Conservation (phyloP, 2,329 filamentous ascomycete species). For the Aspergillus tubingensis region DNA sequence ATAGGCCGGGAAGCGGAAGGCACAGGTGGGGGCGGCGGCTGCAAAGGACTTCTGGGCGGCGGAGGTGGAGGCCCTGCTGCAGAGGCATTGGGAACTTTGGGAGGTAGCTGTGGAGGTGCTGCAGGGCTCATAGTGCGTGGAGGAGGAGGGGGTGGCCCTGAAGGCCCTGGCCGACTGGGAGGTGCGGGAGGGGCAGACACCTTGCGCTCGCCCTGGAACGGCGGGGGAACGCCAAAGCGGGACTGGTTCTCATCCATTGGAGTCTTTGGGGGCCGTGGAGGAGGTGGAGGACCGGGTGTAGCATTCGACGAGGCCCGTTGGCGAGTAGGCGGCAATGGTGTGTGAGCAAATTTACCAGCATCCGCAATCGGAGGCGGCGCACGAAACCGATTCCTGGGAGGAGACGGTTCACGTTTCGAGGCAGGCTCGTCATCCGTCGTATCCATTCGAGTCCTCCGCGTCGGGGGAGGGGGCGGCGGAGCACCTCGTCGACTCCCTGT, state of each 20-base stretch:
- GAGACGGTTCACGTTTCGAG: conserved; percentile 71
- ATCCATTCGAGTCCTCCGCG: conserved; percentile 48
- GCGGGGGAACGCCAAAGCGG: conserved; percentile 76
- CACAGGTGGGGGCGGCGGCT: conserved; percentile 46
- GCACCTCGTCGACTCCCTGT: conserved; percentile 57
- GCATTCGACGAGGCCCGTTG: conserved; percentile 53
- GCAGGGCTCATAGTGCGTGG: conserved; percentile 49
- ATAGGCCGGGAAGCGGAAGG: conserved; percentile 39
- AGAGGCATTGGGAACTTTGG: conserved; percentile 43
- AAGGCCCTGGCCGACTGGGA: conserved; percentile 62
- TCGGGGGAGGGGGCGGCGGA: conserved; percentile 61
- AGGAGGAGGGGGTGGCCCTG: conserved; percentile 68
- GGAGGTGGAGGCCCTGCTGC: conserved; percentile 58
- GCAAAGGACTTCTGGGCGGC: conserved; percentile 46
- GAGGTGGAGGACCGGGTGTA: conserved; percentile 64
- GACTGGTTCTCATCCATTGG: conserved; percentile 66
- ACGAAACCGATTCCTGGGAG: conserved; percentile 71
- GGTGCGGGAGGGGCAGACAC: conserved; percentile 70
- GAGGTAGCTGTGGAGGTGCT: conserved; percentile 53
- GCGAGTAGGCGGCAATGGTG: conserved; percentile 51
- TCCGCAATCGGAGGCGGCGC: conserved; percentile 87
- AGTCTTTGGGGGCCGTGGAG: conserved; percentile 69
- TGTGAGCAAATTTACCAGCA: conserved; percentile 79
- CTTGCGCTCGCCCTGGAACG: conserved; percentile 68
- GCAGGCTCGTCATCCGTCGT: conserved; percentile 56